Base-by-base conservation (phyloP, 169 alveolate genomes). In the Eimeria acervulina region DNA sequence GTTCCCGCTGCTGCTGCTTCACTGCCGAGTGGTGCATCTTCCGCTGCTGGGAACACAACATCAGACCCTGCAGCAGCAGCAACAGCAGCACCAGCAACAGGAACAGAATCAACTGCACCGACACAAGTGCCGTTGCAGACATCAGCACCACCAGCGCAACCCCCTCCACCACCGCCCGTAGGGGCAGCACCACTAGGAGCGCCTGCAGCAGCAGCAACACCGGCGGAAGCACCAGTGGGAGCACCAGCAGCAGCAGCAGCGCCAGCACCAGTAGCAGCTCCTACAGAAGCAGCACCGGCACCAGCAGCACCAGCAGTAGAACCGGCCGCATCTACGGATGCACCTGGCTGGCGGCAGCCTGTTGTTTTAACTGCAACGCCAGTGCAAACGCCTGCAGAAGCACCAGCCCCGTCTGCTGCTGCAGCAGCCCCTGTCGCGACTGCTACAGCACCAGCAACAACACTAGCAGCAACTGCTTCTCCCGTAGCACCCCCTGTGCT, bases 231-330 rank as follows among this genome's bases (percentile, higher is more conserved):
- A 83, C 1, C 76, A 28, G 78, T 76, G n/a, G 38, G 55, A 47
- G 38, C 92, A 83, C 42, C 93, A 84, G 38, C 93, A 28, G 59
- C 80, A 52, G 61, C 76, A 84, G 38, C 93, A 59, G 59, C 78
- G n/a, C 12, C 93, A 26, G 40, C 55, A 59, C 44, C 90, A 81
- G 44, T 47, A n/a, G 26, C 90, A 51, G 72, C 90, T 5, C 61
- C 68, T 6, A 28, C 44, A 44, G 90, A 47, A 47, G 44, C 44
- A 44, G 70, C 66, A 2, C 8, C 90, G 47, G 70, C 90, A 80
- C 42, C 70, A 42, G n/a, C 88, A 78, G 40, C 70, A 42, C 42
- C 90, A 78, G 66, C 66, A 36, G 40, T 40, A 78, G 88, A 15
- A 80, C 26, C 40, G 8, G 44, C 68, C 10, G 44, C 89, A 21